These are phyloP conservation scores for Globisporangium splendens DNA, from an alignment of 352 stramenopile species.

Conservation along the genomic window DNA sequence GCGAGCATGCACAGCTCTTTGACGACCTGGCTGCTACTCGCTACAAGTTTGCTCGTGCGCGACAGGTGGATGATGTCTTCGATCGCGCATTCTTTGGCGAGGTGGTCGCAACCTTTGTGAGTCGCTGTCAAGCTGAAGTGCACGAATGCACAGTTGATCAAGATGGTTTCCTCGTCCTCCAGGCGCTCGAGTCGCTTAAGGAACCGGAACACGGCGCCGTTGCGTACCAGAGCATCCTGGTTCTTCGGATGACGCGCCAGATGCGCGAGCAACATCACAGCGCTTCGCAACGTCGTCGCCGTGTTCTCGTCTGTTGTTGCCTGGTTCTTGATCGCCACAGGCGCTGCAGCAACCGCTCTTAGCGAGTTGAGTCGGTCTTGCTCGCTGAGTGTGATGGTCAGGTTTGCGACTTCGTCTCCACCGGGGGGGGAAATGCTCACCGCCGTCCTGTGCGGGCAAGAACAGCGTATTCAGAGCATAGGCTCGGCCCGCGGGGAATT, in stretches of 20 bases:
- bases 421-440: constrained; percentile 60
- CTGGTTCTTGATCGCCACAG: background rate
- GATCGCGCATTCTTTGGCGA: constrained; percentile 69
- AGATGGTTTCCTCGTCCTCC: constrained; percentile 38
- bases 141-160: constrained; percentile 70
- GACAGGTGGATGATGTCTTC: constrained; percentile 69
- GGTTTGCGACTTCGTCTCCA: constrained; percentile 44
- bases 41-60: constrained; percentile 30
- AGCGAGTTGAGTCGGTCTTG: constrained; percentile 9
- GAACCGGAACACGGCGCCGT: constrained; percentile 58
- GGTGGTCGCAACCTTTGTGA: constrained; percentile 63
- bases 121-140: constrained; percentile 63
- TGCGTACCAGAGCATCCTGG: constrained; percentile 42
- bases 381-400: constrained; percentile 38
- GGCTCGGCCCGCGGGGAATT: constrained; percentile 30
- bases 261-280: constrained; percentile 57
- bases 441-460: constrained; percentile 36
- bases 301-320: background rate
- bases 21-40: constrained; percentile 36
- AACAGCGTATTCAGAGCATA: constrained; percentile 62
- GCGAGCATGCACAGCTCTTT: constrained; percentile 71
- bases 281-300: constrained; percentile 24
- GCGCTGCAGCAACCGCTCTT: background rate
- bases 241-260: constrained; percentile 60
- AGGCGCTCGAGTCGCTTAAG: constrained; percentile 44